phyloP scores from a whole-genome alignment of 805 yeast genomes.

The Barnettozyma wickerhamii region DNA sequence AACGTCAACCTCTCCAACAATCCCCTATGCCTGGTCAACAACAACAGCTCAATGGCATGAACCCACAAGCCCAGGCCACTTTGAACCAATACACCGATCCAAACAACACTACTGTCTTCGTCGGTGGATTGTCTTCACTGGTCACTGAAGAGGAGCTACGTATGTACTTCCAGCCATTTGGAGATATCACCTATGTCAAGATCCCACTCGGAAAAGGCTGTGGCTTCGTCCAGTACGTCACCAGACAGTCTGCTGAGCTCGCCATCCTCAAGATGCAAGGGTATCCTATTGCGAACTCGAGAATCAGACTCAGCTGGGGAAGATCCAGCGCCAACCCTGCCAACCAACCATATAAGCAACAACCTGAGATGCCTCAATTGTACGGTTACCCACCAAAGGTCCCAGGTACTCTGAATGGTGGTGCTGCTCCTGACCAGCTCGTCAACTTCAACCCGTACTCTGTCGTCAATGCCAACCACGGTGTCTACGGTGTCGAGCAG shows the following conservation, averaged over 20 bases:
- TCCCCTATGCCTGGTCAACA: conserved; percentile 9
- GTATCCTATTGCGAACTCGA: conserved; percentile 76
- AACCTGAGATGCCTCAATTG: conserved; percentile 21
- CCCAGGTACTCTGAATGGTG: background rate
- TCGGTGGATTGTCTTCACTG: conserved; percentile 57
- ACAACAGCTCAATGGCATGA: conserved; percentile 16
- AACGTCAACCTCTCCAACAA: conserved; percentile 17
- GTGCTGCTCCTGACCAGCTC: background rate
- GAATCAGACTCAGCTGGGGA: conserved; percentile 88
- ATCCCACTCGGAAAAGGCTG: conserved; percentile 74
- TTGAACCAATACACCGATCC: conserved; percentile 72
- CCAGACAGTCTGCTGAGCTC: conserved; percentile 76
- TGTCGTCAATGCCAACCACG: conserved; percentile 2
- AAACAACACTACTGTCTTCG: conserved; percentile 69
- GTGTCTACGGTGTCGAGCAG: conserved; percentile 16
- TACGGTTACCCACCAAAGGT: conserved; percentile 17
- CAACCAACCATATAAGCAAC: conserved; percentile 21
- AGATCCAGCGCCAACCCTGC: conserved; percentile 38
- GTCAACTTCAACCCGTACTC: conserved; percentile 6
- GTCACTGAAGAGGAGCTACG: conserved; percentile 61
- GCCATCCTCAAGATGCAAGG: conserved; percentile 90
- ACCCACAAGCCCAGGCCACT: conserved; percentile 47
- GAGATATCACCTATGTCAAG: conserved; percentile 71
- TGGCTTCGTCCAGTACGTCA: conserved; percentile 81
- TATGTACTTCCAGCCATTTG: conserved; percentile 60